Base-by-base conservation (phyloP, 306 rosid genomes). In the Psophocarpus tetragonolobus region DNA sequence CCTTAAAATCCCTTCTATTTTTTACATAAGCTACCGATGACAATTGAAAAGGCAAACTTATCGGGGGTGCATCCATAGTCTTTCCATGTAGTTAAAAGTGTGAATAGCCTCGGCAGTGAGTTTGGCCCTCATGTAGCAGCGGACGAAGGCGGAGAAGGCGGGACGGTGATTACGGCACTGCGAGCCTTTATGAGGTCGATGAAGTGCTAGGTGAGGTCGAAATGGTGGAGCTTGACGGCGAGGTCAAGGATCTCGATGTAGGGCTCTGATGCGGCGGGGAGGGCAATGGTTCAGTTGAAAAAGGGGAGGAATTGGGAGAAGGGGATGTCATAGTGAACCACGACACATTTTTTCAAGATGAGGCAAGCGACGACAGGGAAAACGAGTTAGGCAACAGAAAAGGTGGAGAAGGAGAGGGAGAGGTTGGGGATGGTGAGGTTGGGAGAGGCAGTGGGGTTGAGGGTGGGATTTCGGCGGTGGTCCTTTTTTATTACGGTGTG, bases 81-180 rank as follows among this genome's bases (percentile, higher is more conserved):
- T n/a, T 71, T 95, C 99, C 99, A 95, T 95, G 0, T 97, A 92
- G 50, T 92, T 92, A 77, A 95, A 95, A 0, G 97, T 86, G 70
- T 86, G 99, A 45, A 92, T 93, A 0, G 97, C 99, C 91, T 95
- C 99, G 1, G 92, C 92, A 13, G 93, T 88, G 80, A 95, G 76
- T 75, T 97, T 97, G 0, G 94, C 99, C 74, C 93, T 84, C 23
- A 89, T 97, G 24, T 95, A 95, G 3, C 99, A 89, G 47, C 99
- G 87, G 0, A 92, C 88, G 3, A 95, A 97, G 21, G 81, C 53
- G 11, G 97, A 80, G 84, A 95, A 91, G 0, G 97, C 86, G 71
- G 87, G 0, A 84, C 27, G 0, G 90, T 85, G 39, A 92, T 88
- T 74, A 82, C 87, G 3, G 92, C 86, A 18, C 86, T 80, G 4